These are phyloP conservation scores for Cantharellus cinnabarinus DNA, from an alignment of 768 basidiomycete species.

Conservation along the genomic window DNA sequence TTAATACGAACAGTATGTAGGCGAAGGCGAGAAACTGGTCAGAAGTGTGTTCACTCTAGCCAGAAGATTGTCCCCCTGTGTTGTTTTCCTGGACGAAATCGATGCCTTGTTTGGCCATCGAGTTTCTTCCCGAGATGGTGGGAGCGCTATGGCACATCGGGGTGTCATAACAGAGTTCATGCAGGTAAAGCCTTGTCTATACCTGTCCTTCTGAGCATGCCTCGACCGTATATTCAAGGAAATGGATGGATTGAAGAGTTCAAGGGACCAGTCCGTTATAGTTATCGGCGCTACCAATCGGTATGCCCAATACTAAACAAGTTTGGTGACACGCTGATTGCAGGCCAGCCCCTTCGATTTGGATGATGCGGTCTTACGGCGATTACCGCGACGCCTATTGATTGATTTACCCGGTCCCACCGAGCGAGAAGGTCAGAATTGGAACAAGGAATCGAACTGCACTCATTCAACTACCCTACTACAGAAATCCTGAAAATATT, in stretches of 20 bases:
- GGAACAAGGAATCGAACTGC: background rate
- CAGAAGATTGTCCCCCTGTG: constrained; percentile 68
- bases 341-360: constrained; percentile 44
- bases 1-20: constrained; percentile 40
- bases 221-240: constrained; percentile 24
- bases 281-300: constrained; percentile 90
- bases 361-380: constrained; percentile 78
- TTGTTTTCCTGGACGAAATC: constrained; percentile 88
- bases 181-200: constrained; percentile 22
- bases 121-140: constrained; percentile 51
- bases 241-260: constrained; percentile 82
- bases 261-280: constrained; percentile 60
- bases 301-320: constrained; percentile 4
- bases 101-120: constrained; percentile 85
- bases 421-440: constrained; percentile 54
- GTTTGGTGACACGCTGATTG: background rate
- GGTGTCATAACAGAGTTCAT: constrained; percentile 84
- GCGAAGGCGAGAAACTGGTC: constrained; percentile 79
- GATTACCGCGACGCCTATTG: constrained; percentile 66
- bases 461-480: background rate
- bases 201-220: constrained; percentile 10
- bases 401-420: constrained; percentile 76
- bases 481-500: constrained; percentile 76
- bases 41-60: constrained; percentile 77
- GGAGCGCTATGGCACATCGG: constrained; percentile 64